Evolutionary conservation across 371 early-diverging fungal genomes (phyloP).

Genomic region (Mucor ambiguus): DNA sequence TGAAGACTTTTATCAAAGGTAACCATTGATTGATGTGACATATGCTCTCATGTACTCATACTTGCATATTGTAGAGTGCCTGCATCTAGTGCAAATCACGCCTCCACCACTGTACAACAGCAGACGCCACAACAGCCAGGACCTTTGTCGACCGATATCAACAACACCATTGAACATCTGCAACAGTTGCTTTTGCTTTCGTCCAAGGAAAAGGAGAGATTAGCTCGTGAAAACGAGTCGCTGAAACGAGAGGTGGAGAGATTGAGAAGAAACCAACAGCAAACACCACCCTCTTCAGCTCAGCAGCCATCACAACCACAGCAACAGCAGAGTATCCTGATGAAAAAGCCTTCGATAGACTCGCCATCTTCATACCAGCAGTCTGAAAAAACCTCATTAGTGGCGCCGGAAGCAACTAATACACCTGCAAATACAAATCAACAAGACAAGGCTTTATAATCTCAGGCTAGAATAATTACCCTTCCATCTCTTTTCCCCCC

Average conservation of each 20-base stretch:
- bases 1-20: constrained; percentile 21
- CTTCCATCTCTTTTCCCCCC: too few relatives aligned
- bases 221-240: constrained; percentile 25
- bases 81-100: background rate
- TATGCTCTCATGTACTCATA: background rate
- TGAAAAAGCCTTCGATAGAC: constrained; percentile 12
- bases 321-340: constrained; percentile 1
- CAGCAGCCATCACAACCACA: constrained; percentile 4
- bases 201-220: constrained; percentile 27
- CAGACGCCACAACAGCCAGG: background rate
- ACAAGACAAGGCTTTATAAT: constrained; percentile 9
- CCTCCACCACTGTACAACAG: background rate
- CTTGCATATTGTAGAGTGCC: background rate
- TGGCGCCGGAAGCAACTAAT: constrained; percentile 22
- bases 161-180: constrained; percentile 26
- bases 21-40: background rate
- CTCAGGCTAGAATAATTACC: background rate
- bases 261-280: constrained; percentile 17
- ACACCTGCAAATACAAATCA: constrained; percentile 9
- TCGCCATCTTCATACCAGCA: constrained; percentile 4
- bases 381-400: background rate
- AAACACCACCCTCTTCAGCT: background rate
- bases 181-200: constrained; percentile 22
- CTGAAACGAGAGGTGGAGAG: constrained; percentile 27
- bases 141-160: constrained; percentile 14